A percentile compares a stretch with the other conserved stretches of the same genome.
Conservation (phyloP, 306 rosid genomes). For the Ormosia semicastrata region DNA sequence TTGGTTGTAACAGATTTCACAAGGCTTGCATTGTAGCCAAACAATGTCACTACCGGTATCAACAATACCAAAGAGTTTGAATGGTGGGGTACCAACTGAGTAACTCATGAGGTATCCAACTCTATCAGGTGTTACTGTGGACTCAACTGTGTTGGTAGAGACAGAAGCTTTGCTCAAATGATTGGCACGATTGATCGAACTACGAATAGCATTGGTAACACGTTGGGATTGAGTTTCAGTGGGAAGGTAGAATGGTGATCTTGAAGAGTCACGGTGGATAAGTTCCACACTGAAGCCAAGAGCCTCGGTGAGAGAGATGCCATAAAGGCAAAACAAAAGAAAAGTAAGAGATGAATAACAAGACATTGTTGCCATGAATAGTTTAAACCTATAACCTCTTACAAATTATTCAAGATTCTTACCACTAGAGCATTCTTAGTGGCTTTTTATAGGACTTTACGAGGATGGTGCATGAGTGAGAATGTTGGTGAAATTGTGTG, state of each 20-base stretch:
- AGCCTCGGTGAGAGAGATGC: background rate
- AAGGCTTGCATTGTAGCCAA: slow-evolving; percentile 57
- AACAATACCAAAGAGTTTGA: slow-evolving; percentile 23
- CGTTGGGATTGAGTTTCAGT: slow-evolving; percentile 26
- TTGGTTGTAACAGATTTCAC: slow-evolving; percentile 34
- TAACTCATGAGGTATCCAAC: slow-evolving; percentile 41
- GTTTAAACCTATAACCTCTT: too few relatives aligned
- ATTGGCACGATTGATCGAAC: slow-evolving; percentile 22
- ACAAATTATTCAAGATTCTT: too few relatives aligned
- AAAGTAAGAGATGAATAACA: background rate
- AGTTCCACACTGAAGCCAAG: slow-evolving; percentile 39
- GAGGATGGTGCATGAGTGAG: too few relatives aligned
- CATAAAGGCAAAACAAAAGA: background rate
- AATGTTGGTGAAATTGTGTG: too few relatives aligned
- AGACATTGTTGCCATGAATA: background rate
- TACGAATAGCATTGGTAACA: slow-evolving; percentile 27
- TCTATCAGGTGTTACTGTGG: background rate
- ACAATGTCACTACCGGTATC: slow-evolving; percentile 57
- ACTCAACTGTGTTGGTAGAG: background rate
- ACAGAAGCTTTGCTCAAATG: background rate
- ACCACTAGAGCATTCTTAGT: too few relatives aligned
- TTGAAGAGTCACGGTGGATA: slow-evolving; percentile 52
- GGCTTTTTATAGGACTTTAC: too few relatives aligned
- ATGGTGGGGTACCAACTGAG: slow-evolving; percentile 42
- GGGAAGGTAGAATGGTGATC: slow-evolving; percentile 44